These are phyloP conservation scores for Bathelium albidoporum DNA, from an alignment of 495 filamentous ascomycete genomes.

Conservation along the genomic window DNA sequence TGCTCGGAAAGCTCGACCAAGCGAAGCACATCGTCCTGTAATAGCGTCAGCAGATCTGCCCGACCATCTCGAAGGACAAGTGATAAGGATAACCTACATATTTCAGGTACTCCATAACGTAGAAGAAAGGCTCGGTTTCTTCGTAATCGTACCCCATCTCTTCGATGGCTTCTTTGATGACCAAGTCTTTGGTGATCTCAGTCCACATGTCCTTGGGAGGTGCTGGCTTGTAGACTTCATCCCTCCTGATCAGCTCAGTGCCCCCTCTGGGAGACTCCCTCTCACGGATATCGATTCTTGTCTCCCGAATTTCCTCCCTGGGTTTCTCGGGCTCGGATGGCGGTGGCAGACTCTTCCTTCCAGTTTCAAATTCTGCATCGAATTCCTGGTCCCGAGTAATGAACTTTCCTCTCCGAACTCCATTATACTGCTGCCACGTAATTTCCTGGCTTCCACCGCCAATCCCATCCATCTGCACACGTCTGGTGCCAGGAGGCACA, in stretches of 20 bases:
- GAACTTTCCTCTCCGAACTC: conserved; percentile 59
- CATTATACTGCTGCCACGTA: conserved; percentile 67
- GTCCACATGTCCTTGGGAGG: conserved; percentile 65
- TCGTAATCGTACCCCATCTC: conserved; percentile 79
- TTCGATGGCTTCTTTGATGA: conserved; percentile 79
- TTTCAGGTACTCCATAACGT: conserved; percentile 80
- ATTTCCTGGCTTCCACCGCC: conserved; percentile 58
- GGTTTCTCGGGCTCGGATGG: conserved; percentile 17
- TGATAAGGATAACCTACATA: conserved; percentile 51
- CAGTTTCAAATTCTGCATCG: conserved; percentile 20
- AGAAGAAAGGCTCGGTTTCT: conserved; percentile 82
- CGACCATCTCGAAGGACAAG: too few species aligned
- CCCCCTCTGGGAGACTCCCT: conserved; percentile 17
- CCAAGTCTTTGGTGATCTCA: conserved; percentile 90
- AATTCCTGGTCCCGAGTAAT: conserved; percentile 41
- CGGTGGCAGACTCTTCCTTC: conserved; percentile 12
- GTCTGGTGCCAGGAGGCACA: conserved; percentile 66
- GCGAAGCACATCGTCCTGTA: conserved; percentile 74
- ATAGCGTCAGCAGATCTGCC: background rate
- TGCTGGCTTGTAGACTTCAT: conserved; percentile 6
- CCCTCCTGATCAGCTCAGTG: background rate
- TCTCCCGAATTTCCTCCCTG: conserved; percentile 36
- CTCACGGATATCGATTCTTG: conserved; percentile 26
- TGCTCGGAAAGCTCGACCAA: conserved; percentile 74
- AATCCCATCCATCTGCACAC: conserved; percentile 63